These are phyloP conservation scores for Grigorovia jiainica DNA, from an alignment of 805 yeast species.

Conservation along the genomic window DNA sequence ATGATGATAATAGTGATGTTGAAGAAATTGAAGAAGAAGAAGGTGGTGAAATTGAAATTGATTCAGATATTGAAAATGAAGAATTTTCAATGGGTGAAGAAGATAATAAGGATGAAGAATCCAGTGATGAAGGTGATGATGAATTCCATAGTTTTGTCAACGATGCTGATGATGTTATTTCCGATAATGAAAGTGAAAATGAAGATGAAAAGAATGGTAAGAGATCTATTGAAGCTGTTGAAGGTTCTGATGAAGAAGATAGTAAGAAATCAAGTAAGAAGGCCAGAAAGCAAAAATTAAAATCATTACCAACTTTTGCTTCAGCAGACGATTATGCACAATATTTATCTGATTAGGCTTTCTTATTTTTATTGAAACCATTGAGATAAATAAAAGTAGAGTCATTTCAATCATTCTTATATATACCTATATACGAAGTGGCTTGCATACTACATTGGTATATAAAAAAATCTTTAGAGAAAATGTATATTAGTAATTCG, in stretches of 20 bases:
- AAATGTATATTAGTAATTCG: no score
- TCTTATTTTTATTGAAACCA: no score
- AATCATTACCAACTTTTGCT: constrained; percentile 74
- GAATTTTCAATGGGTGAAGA: constrained; percentile 26
- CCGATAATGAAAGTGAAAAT: constrained; percentile 9
- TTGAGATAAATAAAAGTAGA: no score
- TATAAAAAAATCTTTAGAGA: no score
- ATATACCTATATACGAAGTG: no score
- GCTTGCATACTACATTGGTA: no score
- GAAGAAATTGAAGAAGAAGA: constrained; percentile 24
- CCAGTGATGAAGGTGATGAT: constrained; percentile 32
- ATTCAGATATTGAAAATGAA: constrained; percentile 18
- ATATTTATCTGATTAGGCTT: constrained; percentile 31
- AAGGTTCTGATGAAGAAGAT: constrained; percentile 5
- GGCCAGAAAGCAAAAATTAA: constrained; percentile 30
- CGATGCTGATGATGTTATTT: constrained; percentile 23
- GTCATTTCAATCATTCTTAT: no score
- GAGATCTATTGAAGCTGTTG: neutral
- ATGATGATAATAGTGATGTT: constrained; percentile 16
- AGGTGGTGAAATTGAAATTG: constrained; percentile 22
- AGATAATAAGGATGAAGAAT: constrained; percentile 24
- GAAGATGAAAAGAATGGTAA: neutral
- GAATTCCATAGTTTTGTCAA: constrained; percentile 22
- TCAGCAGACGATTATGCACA: constrained; percentile 80
- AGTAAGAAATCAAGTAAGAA: constrained; percentile 22